Evolutionary conservation across 2,329 filamentous ascomycete species (phyloP).

Genomic region (Oidium heveae): DNA sequence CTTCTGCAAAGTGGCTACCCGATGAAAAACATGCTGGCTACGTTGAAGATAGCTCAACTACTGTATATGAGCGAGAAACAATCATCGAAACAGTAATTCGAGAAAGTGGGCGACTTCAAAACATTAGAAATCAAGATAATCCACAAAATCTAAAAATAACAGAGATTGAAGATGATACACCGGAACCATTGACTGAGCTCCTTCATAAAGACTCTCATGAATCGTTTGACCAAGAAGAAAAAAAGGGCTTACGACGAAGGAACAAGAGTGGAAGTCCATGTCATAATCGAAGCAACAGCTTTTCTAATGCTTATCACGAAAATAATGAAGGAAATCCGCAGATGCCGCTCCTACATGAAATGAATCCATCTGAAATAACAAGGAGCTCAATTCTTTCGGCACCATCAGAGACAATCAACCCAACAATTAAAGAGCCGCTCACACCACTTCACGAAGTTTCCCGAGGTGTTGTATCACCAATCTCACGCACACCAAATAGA

Average conservation of each 20-base stretch:
- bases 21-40: conserved; percentile 22
- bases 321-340: conserved; percentile 35
- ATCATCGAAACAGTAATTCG: conserved; percentile 22
- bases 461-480: conserved; percentile 32
- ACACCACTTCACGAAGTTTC: conserved; percentile 38
- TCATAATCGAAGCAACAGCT: conserved; percentile 15
- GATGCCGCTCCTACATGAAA: conserved; percentile 71
- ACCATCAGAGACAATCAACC: conserved; percentile 46
- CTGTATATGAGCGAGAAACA: conserved; percentile 17
- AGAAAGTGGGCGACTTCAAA: conserved; percentile 20
- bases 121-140: neutral
- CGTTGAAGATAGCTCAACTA: conserved; percentile 6
- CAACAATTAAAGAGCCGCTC: conserved; percentile 31
- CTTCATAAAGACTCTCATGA: neutral
- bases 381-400: conserved; percentile 69
- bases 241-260: conserved; percentile 15
- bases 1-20: conserved; percentile 24
- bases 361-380: conserved; percentile 69
- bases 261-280: conserved; percentile 21
- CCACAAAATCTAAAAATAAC: neutral
- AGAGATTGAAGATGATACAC: neutral
- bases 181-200: neutral
- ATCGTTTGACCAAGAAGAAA: conserved; percentile 2
- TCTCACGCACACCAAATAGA: conserved; percentile 35
- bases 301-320: conserved; percentile 25